Evolutionary conservation across 805 yeast genomes (phyloP).

Genomic region (Cyberlindnera euphorbiiphila): DNA sequence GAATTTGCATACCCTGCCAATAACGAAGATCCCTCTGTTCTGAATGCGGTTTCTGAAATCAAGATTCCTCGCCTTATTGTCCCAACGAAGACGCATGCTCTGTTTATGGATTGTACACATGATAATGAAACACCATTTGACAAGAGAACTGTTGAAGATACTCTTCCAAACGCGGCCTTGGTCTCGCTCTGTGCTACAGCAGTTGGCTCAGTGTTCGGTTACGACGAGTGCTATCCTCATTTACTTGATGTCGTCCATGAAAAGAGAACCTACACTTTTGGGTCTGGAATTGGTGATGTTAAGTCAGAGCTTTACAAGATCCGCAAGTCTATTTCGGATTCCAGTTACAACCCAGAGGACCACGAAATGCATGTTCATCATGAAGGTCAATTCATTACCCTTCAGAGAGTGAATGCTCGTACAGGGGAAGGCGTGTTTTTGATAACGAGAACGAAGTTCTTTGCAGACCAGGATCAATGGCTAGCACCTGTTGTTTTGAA

Average conservation of each 20-base stretch:
- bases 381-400: slow-evolving; percentile 87
- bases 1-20: slow-evolving; percentile 64
- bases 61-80: slow-evolving; percentile 64
- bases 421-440: slow-evolving; percentile 88
- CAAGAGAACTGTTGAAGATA: slow-evolving; percentile 89
- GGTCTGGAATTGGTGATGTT: slow-evolving; percentile 69
- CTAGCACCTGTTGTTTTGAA: slow-evolving; percentile 54
- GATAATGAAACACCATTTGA: slow-evolving; percentile 89
- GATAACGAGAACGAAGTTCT: slow-evolving; percentile 81
- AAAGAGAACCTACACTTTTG: slow-evolving; percentile 52
- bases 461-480: slow-evolving; percentile 41
- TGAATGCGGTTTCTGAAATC: slow-evolving; percentile 49
- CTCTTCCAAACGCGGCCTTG: slow-evolving; percentile 90
- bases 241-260: slow-evolving; percentile 80
- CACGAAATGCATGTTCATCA: slow-evolving; percentile 94
- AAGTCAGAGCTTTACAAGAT: slow-evolving; percentile 57
- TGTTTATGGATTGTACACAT: slow-evolving; percentile 97
- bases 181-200: slow-evolving; percentile 93
- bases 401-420: slow-evolving; percentile 78
- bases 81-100: slow-evolving; percentile 81
- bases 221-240: slow-evolving; percentile 86
- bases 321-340: slow-evolving; percentile 53
- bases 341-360: slow-evolving; percentile 44
- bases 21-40: slow-evolving; percentile 21
- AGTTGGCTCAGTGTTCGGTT: slow-evolving; percentile 91